phyloP scores from a whole-genome alignment of 176 grass and related monocot genomes.

The Avena eriantha region DNA sequence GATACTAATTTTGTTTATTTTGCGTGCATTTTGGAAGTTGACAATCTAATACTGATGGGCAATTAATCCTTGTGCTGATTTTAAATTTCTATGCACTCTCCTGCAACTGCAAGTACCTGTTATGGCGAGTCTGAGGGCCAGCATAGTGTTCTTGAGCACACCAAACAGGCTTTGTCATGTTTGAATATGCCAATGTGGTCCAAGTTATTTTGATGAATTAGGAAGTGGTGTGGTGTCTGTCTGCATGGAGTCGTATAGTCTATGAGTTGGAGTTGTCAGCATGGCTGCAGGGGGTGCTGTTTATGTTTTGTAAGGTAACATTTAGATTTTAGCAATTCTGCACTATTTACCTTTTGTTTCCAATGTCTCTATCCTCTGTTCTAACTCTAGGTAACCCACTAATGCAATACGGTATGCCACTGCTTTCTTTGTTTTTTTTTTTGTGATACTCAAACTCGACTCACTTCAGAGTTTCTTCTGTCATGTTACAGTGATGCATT shows the following conservation, averaged over 20 bases:
- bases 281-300: constrained; percentile 7
- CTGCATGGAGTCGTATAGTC: constrained; percentile 28
- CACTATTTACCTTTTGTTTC: background rate
- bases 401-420: background rate
- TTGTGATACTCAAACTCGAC: background rate
- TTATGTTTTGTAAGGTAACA: constrained; percentile 33
- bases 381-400: constrained; percentile 16
- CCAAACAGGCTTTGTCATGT: background rate
- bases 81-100: background rate
- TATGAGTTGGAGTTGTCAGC: constrained; percentile 30
- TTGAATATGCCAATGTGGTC: background rate
- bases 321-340: constrained; percentile 1
- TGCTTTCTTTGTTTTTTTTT: background rate
- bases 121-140: background rate
- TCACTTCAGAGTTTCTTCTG: background rate
- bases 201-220: constrained; percentile 18
- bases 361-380: background rate
- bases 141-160: background rate
- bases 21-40: constrained; percentile 4
- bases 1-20: constrained; percentile 17
- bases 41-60: background rate
- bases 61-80: background rate
- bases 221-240: constrained; percentile 26
- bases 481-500: background rate
- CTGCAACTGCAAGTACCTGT: constrained; percentile 36